Evolutionary conservation across 305 asterid genomes (phyloP).

Genomic region (Ruellia speciosa): DNA sequence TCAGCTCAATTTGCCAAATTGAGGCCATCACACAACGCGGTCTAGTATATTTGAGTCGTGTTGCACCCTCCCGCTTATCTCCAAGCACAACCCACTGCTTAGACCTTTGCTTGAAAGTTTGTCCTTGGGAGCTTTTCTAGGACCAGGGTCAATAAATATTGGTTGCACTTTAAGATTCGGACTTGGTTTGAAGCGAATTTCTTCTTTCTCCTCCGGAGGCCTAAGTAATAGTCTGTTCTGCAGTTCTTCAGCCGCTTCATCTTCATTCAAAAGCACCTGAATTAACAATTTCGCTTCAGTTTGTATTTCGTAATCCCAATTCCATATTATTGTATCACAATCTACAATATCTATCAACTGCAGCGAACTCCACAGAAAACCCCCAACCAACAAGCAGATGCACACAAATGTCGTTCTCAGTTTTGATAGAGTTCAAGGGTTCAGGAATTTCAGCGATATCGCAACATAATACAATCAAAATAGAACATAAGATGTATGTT

Average conservation of each 20-base stretch:
- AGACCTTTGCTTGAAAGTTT: conserved; percentile 28
- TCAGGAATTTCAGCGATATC: neutral
- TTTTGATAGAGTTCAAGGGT: neutral
- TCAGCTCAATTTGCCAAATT: neutral
- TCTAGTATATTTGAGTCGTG: conserved; percentile 45
- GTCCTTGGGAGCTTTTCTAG: conserved; percentile 43
- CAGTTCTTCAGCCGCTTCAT: conserved; percentile 58
- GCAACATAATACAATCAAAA: conserved; percentile 4
- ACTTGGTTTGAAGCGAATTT: conserved; percentile 63
- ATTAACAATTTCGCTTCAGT: conserved; percentile 9
- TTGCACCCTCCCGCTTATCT: conserved; percentile 89
- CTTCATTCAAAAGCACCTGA: conserved; percentile 85
- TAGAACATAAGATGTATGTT: conserved; percentile 8
- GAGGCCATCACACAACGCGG: conserved; percentile 22
- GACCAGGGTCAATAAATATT: conserved; percentile 67
- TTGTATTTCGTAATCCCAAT: neutral
- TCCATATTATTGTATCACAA: neutral
- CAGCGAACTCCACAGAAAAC: no score
- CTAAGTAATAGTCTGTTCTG: conserved; percentile 54
- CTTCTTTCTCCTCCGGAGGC: conserved; percentile 53
- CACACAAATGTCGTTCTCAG: neutral
- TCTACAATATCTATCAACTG: no score
- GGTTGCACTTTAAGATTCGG: conserved; percentile 73
- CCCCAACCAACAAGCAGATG: neutral
- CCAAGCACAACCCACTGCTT: conserved; percentile 62